A percentile compares a stretch with the other conserved stretches of the same genome.
These are phyloP conservation scores for Diaporthe helianthi DNA, from an alignment of 2,329 filamentous ascomycete species.

Conservation along the genomic window DNA sequence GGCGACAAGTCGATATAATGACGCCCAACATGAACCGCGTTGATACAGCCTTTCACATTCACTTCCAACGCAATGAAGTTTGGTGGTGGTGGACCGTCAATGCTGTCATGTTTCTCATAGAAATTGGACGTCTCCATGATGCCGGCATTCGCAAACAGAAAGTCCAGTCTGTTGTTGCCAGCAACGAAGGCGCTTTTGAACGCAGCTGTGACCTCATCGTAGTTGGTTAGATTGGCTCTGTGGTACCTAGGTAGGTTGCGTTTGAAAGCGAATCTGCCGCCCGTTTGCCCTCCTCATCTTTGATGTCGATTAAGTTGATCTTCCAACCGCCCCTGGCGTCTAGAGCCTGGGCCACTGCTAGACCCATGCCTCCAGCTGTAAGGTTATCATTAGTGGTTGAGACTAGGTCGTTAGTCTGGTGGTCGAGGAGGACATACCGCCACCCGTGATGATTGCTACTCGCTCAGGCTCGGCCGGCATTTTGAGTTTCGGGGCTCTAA, in stretches of 20 bases:
- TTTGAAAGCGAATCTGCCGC: constrained; percentile 40
- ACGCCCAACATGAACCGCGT: constrained; percentile 30
- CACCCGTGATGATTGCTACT: constrained; percentile 27
- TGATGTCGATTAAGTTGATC: constrained; percentile 50
- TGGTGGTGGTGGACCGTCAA: constrained; percentile 17
- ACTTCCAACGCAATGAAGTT: constrained; percentile 29
- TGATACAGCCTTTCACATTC: constrained; percentile 32
- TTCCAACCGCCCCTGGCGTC: constrained; percentile 46
- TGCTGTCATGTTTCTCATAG: constrained; percentile 37
- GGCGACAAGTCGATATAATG: constrained; percentile 32
- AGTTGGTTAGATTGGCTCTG: constrained; percentile 47
- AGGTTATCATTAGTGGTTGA: background rate
- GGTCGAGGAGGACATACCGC: constrained; percentile 3
- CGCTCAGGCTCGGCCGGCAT: background rate
- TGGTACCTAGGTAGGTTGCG: constrained; percentile 49
- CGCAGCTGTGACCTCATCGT: constrained; percentile 37
- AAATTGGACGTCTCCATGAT: constrained; percentile 51
- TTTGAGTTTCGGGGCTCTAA: too few relatives aligned
- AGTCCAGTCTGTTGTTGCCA: constrained; percentile 46
- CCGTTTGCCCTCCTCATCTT: constrained; percentile 43
- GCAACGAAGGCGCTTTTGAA: constrained; percentile 48
- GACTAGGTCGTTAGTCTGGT: background rate
- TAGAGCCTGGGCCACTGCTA: constrained; percentile 49
- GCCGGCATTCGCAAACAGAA: constrained; percentile 58
- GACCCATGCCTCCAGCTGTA: constrained; percentile 51